phyloP scores from a whole-genome alignment of 441 rosid species.

The Eutrema salsugineum region DNA sequence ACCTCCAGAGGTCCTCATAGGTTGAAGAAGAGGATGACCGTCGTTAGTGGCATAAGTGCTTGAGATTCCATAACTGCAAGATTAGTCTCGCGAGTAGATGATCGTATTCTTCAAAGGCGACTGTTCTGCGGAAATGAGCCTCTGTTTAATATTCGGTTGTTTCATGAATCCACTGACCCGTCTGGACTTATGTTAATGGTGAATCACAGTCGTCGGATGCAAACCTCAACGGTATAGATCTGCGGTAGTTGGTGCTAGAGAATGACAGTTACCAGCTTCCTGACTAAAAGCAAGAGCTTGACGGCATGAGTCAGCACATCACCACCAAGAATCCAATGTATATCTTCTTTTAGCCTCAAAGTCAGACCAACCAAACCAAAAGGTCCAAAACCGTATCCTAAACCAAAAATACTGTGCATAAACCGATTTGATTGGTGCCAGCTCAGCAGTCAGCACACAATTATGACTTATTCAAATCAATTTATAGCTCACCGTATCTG shows the following conservation, averaged over 20 bases:
- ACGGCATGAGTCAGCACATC: slow-evolving; percentile 14
- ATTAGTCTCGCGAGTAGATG: slow-evolving; percentile 50
- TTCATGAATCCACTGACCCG: too few relatives aligned
- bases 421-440: background rate
- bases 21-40: slow-evolving; percentile 47
- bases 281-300: too few relatives aligned
- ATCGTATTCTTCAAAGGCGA: slow-evolving; percentile 59
- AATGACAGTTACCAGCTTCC: too few relatives aligned
- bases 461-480: background rate
- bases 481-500: background rate
- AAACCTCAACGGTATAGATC: too few relatives aligned
- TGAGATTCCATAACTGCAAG: slow-evolving; percentile 29
- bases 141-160: too few relatives aligned
- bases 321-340: background rate
- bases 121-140: too few relatives aligned
- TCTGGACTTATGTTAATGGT: too few relatives aligned
- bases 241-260: too few relatives aligned
- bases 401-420: background rate
- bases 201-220: too few relatives aligned
- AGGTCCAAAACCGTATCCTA: background rate
- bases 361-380: slow-evolving; percentile 7
- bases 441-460: background rate
- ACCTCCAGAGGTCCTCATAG: slow-evolving; percentile 50
- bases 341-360: background rate
- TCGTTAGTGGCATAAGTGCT: slow-evolving; percentile 32